Conservation (phyloP, 768 basidiomycete genomes). For the Rhodosporidiobolus sp. region DNA sequence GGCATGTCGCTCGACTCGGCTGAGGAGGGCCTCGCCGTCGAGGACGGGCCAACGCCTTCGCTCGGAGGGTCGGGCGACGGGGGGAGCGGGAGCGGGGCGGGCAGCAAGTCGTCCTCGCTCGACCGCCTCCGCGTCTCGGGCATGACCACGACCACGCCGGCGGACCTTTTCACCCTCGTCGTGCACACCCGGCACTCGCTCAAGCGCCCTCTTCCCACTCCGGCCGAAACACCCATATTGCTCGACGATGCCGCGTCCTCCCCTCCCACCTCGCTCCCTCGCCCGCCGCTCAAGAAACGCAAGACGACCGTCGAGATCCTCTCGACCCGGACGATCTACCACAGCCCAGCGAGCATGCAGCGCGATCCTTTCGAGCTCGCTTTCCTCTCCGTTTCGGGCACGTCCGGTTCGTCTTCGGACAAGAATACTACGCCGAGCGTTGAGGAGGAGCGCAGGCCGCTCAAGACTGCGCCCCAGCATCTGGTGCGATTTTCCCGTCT, state of each 20-base stretch:
- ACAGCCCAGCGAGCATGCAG: background rate
- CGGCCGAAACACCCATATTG: background rate
- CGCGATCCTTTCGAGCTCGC: background rate
- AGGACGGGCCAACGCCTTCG: background rate
- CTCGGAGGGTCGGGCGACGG: background rate
- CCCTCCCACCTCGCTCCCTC: background rate
- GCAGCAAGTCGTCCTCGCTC: slow-evolving; percentile 12
- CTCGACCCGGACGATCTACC: slow-evolving; percentile 10
- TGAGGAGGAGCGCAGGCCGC: background rate
- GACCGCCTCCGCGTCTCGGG: slow-evolving; percentile 9
- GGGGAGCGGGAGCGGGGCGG: background rate
- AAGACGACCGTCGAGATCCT: background rate
- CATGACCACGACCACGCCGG: slow-evolving; percentile 23
- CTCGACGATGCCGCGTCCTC: background rate
- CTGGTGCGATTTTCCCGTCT: background rate
- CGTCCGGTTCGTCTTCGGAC: too few relatives aligned
- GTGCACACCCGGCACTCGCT: slow-evolving; percentile 11
- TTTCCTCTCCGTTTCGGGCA: background rate
- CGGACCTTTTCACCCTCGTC: slow-evolving; percentile 35
- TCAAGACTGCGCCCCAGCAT: background rate
- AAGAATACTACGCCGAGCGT: background rate
- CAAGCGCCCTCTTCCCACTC: background rate
- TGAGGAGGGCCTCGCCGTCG: background rate
- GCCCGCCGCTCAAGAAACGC: background rate
- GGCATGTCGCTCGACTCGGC: too few relatives aligned